A percentile compares a stretch with the other conserved stretches of the same genome.
These are phyloP conservation scores for Cylindricascospora bacillispora DNA, from an alignment of 1,139 yeast species.

Conservation along the genomic window DNA sequence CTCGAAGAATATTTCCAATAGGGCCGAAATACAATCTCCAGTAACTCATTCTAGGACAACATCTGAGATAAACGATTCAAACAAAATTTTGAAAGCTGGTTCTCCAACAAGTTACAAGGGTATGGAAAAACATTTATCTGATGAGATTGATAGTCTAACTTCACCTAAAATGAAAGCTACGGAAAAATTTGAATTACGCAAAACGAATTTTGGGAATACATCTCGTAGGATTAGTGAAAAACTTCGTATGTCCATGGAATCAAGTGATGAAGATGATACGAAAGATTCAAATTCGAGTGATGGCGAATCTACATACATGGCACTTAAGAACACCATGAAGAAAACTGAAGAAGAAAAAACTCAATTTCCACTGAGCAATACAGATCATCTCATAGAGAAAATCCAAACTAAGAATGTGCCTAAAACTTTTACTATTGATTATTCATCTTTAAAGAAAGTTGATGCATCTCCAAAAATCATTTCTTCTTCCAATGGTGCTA, in stretches of 20 bases:
- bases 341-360: background rate
- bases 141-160: background rate
- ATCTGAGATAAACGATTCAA: too few relatives aligned
- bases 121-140: background rate
- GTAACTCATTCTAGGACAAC: too few relatives aligned
- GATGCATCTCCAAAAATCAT: background rate
- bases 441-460: background rate
- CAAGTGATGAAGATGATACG: background rate
- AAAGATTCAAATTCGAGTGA: constrained; percentile 2
- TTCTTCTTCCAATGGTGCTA: too few relatives aligned
- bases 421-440: background rate
- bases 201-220: background rate
- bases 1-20: too few relatives aligned
- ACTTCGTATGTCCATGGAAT: background rate
- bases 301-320: constrained; percentile 8
- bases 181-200: background rate
- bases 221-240: background rate
- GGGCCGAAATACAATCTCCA: too few relatives aligned
- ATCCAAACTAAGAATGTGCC: background rate
- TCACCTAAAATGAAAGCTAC: background rate
- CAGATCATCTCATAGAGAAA: background rate
- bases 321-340: constrained; percentile 7
- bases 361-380: background rate
- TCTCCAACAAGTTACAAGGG: constrained; percentile 3
- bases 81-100: background rate